Percentiles rank a stretch among this genome's conserved stretches.
phyloP scores from a whole-genome alignment of 176 grass and related monocot genomes.

The Lolium multiflorum region DNA sequence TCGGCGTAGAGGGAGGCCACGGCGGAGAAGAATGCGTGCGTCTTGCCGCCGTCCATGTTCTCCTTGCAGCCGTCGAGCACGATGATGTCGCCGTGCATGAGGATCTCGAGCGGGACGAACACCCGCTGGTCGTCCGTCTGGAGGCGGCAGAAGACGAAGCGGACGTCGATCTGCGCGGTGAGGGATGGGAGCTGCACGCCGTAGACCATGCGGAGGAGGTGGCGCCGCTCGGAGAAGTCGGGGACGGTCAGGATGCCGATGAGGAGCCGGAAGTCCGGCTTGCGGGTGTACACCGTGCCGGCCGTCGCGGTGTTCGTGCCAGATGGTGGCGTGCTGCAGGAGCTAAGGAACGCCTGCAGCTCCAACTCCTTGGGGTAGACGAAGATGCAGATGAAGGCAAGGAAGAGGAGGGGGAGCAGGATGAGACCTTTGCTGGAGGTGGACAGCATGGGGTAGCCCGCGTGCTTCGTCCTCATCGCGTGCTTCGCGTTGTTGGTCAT shows the following conservation, averaged over 20 bases:
- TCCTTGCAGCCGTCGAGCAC: constrained; percentile 66
- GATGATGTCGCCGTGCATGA: constrained; percentile 62
- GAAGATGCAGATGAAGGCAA: constrained; percentile 63
- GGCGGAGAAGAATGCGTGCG: constrained; percentile 62
- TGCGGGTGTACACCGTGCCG: constrained; percentile 21
- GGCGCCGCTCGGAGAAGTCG: constrained; percentile 58
- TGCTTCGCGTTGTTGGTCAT: neutral
- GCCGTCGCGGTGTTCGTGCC: neutral
- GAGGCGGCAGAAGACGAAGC: constrained; percentile 70
- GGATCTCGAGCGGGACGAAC: constrained; percentile 66
- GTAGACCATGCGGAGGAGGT: constrained; percentile 76
- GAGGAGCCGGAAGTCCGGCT: constrained; percentile 65
- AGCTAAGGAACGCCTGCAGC: constrained; percentile 9
- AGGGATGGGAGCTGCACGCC: constrained; percentile 44
- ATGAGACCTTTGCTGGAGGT: constrained; percentile 47
- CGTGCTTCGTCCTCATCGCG: constrained; percentile 15
- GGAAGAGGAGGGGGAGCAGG: constrained; percentile 56
- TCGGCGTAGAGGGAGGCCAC: constrained; percentile 45
- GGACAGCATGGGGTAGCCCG: constrained; percentile 38
- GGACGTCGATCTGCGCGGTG: constrained; percentile 56
- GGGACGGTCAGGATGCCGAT: constrained; percentile 61
- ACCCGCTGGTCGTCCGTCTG: constrained; percentile 63
- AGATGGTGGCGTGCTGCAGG: neutral
- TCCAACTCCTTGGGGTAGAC: constrained; percentile 72
- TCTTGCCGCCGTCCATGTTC: constrained; percentile 77